A percentile compares a stretch with the other conserved stretches of the same genome.
These are phyloP conservation scores for Dipteronia dyeriana DNA, from an alignment of 345 rosid species.

Conservation along the genomic window DNA sequence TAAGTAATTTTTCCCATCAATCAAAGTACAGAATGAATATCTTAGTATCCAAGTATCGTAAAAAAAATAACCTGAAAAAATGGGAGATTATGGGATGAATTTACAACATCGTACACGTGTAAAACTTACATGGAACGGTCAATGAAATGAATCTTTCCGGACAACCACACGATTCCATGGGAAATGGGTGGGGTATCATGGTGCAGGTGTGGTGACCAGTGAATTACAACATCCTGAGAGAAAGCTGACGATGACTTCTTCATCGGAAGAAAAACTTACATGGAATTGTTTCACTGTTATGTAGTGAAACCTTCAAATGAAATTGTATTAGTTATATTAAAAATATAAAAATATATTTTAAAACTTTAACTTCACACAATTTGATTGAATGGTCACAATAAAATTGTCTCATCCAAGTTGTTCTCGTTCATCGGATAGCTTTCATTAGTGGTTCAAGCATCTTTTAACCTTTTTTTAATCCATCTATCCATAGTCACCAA, in stretches of 20 bases:
- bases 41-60: too few relatives aligned
- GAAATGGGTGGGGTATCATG: neutral
- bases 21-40: too few relatives aligned
- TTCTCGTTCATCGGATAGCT: neutral
- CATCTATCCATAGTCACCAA: neutral
- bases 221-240: neutral
- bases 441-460: constrained; percentile 5
- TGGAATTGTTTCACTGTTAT: too few relatives aligned
- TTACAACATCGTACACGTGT: neutral
- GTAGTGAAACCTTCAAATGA: too few relatives aligned
- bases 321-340: too few relatives aligned
- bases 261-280: too few relatives aligned
- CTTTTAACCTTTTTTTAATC: neutral
- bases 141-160: neutral
- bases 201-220: too few relatives aligned
- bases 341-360: too few relatives aligned
- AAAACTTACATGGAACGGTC: neutral
- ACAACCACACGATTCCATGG: too few relatives aligned
- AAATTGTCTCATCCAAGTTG: rapidly evolving
- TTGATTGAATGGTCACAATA: too few relatives aligned
- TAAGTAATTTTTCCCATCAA: too few relatives aligned
- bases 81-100: neutral
- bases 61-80: neutral
- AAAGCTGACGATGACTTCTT: neutral
- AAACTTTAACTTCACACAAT: too few relatives aligned